These are phyloP conservation scores for Calcarisporium arbuscula DNA, from an alignment of 2,329 filamentous ascomycete genomes.

Conservation along the genomic window DNA sequence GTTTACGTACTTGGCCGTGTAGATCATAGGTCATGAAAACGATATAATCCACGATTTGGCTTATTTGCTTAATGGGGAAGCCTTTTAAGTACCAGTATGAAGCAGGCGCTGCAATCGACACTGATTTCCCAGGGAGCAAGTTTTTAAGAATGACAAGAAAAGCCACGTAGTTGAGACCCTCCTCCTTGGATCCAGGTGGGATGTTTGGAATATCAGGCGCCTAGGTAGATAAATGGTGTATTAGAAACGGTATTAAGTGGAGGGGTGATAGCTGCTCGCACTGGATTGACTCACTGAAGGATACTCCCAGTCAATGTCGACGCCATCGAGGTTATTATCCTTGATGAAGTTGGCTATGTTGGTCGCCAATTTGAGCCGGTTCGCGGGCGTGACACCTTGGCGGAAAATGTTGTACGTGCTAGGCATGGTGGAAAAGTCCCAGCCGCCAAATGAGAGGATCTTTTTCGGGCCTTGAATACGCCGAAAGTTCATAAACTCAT, in stretches of 20 bases:
- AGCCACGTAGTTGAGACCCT: slow-evolving; percentile 4
- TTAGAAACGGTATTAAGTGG: background rate
- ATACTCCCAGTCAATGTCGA: slow-evolving; percentile 39
- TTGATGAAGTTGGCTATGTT: slow-evolving; percentile 30
- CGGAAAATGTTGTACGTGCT: slow-evolving; percentile 14
- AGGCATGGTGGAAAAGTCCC: slow-evolving; percentile 14
- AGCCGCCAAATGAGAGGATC: slow-evolving; percentile 23
- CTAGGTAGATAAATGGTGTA: background rate
- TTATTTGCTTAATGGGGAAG: slow-evolving; percentile 27
- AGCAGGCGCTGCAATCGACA: slow-evolving; percentile 31
- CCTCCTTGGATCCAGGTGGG: background rate
- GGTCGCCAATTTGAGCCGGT: slow-evolving; percentile 24
- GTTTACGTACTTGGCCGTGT: slow-evolving; percentile 24
- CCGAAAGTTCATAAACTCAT: too few relatives aligned
- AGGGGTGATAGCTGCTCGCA: background rate
- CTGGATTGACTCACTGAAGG: slow-evolving; percentile 7
- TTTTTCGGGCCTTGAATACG: too few relatives aligned
- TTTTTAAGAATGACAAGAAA: slow-evolving; percentile 16
- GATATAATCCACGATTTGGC: slow-evolving; percentile 21
- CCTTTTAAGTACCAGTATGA: slow-evolving; percentile 33
- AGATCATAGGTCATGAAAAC: slow-evolving; percentile 28
- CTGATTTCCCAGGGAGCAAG: slow-evolving; percentile 21
- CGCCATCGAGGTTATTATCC: slow-evolving; percentile 27
- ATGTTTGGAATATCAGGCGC: slow-evolving; percentile 7
- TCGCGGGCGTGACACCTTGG: slow-evolving; percentile 13